These are phyloP conservation scores for Aquanectria penicillioides DNA, from an alignment of 2,329 filamentous ascomycete genomes.

Conservation along the genomic window DNA sequence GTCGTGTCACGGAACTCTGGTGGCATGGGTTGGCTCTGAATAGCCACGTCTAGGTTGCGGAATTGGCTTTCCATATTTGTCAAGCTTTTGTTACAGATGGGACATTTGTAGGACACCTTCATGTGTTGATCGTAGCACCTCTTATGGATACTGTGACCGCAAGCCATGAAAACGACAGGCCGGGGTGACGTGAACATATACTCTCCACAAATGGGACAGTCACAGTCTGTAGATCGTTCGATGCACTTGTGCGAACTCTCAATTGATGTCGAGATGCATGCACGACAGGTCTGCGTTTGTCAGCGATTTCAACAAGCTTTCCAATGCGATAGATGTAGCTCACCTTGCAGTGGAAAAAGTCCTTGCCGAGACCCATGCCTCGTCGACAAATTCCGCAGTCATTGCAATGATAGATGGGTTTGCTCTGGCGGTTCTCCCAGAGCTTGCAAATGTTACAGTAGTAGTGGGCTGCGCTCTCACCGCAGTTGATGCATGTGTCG, in stretches of 20 bases:
- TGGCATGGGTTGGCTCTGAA: slow-evolving; percentile 92
- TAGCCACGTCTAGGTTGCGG: slow-evolving; percentile 87
- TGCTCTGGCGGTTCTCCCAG: slow-evolving; percentile 93
- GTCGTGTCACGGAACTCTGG: slow-evolving; percentile 80
- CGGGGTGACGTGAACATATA: slow-evolving; percentile 94
- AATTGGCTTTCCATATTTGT: slow-evolving; percentile 98
- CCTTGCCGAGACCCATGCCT: slow-evolving; percentile 90
- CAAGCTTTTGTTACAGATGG: slow-evolving; percentile 96
- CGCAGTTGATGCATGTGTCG: slow-evolving; percentile 82
- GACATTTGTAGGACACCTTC: slow-evolving; percentile 92
- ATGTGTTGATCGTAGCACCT: slow-evolving; percentile 90
- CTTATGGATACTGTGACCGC: slow-evolving; percentile 95
- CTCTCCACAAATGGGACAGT: slow-evolving; percentile 96
- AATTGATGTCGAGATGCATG: slow-evolving; percentile 91
- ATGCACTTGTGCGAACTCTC: slow-evolving; percentile 91
- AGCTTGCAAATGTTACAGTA: slow-evolving; percentile 96
- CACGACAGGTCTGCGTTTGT: slow-evolving; percentile 78
- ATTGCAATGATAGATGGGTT: slow-evolving; percentile 94
- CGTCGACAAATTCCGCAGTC: slow-evolving; percentile 96
- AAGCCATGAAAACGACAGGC: slow-evolving; percentile 92
- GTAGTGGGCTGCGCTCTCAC: slow-evolving; percentile 82
- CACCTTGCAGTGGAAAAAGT: slow-evolving; percentile 98
- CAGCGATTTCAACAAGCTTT: slow-evolving; percentile 20
- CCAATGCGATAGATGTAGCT: slow-evolving; percentile 30
- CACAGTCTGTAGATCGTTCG: slow-evolving; percentile 91